Base-by-base conservation (phyloP, 2,329 filamentous ascomycete species). In the Colletotrichum incanum region DNA sequence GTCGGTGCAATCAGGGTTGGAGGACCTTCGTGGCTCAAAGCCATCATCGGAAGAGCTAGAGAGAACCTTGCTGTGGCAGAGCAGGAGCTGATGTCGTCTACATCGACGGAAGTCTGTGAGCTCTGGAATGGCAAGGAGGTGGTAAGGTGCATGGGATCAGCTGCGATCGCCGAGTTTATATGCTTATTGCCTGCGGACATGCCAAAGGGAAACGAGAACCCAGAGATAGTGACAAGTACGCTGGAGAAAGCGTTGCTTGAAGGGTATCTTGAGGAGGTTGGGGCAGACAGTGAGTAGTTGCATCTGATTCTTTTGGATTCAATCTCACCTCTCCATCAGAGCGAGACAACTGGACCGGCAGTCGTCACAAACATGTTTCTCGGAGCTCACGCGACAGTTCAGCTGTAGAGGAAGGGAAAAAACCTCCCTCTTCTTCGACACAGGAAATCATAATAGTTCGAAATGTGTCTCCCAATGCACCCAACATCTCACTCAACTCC, bases 51-150 rank as follows among this genome's bases (percentile, higher is more conserved):
- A 0, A 71, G 83, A 52, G 78, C 82, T 0, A 78, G 81, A 55
- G 84, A 85, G 72, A 78, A 77, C 3, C 63, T 72, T 0, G 80
- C 78, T 0, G 73, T 66, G 0, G 79, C 76, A 0, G 84, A 86
- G 64, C 76, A 78, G 0, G 83, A 86, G 55, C 68, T 86, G 0
- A 82, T 81, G 74, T 80, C 83, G 0, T 85, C 83, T 0, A 86
- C 83, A 0, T 81, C 78, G 5, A 73, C 73, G 0, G 80, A 84
- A 31, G 81, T 84, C 2, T 84, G 82, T 50, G 83, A 85, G 61
- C 73, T 85, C 0, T 84, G 75, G 72, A 78, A 80, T 47, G 61
- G 61, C 0, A 43, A 59, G 23, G 37, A 59, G 23, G 1, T 69
- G 1, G 43, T 69, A 8, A 20, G 67, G 0, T 65, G 67, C 2